Percentiles rank a stretch among this genome's conserved stretches.
Evolutionary conservation across 352 stramenopile species (phyloP).

Genomic region (Phytopythium ostracodes): DNA sequence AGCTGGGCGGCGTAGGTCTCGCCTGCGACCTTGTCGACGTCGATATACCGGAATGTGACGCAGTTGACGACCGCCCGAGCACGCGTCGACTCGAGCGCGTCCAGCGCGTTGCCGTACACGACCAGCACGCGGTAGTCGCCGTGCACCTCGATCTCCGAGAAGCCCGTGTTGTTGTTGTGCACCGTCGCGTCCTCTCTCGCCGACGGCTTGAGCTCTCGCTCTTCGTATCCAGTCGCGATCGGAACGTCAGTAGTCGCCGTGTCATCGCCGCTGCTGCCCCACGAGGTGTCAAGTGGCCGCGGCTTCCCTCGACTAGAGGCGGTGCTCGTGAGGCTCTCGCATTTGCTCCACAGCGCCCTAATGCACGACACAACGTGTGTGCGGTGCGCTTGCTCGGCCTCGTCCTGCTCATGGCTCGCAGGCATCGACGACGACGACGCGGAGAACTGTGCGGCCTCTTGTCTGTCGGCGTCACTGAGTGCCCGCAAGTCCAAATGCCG

Average conservation of each 20-base stretch:
- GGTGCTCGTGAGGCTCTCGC: neutral
- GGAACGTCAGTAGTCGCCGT: slow-evolving; percentile 4
- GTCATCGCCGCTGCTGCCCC: slow-evolving; percentile 6
- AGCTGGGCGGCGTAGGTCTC: slow-evolving; percentile 33
- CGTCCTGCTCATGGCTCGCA: slow-evolving; percentile 37
- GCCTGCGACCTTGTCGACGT: slow-evolving; percentile 39
- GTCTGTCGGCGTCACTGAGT: slow-evolving; percentile 73
- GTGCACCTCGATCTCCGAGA: slow-evolving; percentile 70
- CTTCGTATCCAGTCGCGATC: slow-evolving; percentile 15
- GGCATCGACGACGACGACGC: slow-evolving; percentile 18
- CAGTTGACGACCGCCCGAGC: slow-evolving; percentile 45
- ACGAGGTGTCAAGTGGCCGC: slow-evolving; percentile 3
- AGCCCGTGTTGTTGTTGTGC: slow-evolving; percentile 51
- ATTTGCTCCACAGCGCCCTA: slow-evolving; percentile 29
- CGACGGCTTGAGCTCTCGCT: slow-evolving; percentile 32
- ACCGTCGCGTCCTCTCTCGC: slow-evolving; percentile 43
- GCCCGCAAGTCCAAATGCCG: slow-evolving; percentile 84
- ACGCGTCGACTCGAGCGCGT: slow-evolving; percentile 56
- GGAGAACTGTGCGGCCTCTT: slow-evolving; percentile 33
- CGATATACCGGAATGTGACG: slow-evolving; percentile 63
- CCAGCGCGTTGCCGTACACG: slow-evolving; percentile 65
- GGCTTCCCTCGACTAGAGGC: neutral
- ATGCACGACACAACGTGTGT: slow-evolving; percentile 43
- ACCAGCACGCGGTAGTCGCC: slow-evolving; percentile 61
- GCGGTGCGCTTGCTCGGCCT: slow-evolving; percentile 43